A percentile compares a stretch with the other conserved stretches of the same genome.
phyloP scores from a whole-genome alignment of 2,329 filamentous ascomycete species.

The Neoscytalidium dimidiatum region DNA sequence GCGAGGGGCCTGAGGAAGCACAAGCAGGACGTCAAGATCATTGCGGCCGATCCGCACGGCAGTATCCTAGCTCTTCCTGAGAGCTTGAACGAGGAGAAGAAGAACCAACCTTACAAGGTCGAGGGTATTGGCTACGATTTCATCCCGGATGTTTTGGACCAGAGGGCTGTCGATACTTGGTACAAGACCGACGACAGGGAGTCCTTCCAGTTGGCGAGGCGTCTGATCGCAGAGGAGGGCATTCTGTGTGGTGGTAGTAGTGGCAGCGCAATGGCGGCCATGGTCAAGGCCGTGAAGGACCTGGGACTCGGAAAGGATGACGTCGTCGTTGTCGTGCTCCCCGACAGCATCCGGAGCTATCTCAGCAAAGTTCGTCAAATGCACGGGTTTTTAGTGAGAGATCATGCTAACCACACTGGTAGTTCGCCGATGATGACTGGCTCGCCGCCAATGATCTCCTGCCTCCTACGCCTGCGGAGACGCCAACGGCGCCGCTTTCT shows the following conservation, averaged over 20 bases:
- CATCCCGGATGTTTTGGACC: conserved; percentile 89
- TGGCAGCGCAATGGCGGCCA: conserved; percentile 85
- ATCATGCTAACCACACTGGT: not conserved
- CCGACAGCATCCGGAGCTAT: conserved; percentile 96
- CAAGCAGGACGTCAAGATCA: conserved; percentile 79
- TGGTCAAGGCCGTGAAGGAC: conserved; percentile 75
- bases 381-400: not conserved
- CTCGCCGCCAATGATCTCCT: conserved; percentile 93
- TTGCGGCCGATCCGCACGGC: conserved; percentile 89
- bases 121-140: conserved; percentile 99
- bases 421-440: conserved; percentile 98
- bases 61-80: conserved; percentile 87
- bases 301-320: conserved; percentile 78
- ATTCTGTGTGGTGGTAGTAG: conserved; percentile 91
- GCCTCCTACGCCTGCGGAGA: conserved; percentile 57
- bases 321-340: conserved; percentile 85
- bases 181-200: conserved; percentile 96
- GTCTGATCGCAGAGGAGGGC: conserved; percentile 91
- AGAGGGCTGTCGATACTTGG: conserved; percentile 82
- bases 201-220: conserved; percentile 85
- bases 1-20: conserved; percentile 85
- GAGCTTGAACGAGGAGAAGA: conserved; percentile 73
- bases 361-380: conserved; percentile 70
- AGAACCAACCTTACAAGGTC: conserved; percentile 90
- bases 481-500: conserved; percentile 34